Evolutionary conservation across 2,329 filamentous ascomycete species (phyloP), one percentile per base, ranked within the genome.

Genomic region (Botryotinia calthae): DNA sequence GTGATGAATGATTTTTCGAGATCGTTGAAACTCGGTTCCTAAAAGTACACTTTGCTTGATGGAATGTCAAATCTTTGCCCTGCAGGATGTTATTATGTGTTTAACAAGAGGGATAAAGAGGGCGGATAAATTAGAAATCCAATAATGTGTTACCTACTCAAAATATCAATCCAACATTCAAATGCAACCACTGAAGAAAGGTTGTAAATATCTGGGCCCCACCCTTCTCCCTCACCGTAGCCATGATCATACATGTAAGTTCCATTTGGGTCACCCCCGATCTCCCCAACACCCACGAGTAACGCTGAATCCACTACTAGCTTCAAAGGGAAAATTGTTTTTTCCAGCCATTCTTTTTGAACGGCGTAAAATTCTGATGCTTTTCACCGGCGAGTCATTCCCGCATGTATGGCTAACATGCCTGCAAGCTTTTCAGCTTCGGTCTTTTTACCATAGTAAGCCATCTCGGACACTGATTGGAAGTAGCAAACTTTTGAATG

Each of bases 131-230:
- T 28, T 28, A 9, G 14, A 56, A 56, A 56, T 31, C 14, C 51
- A 28, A 56, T 18, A 56, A 16, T 14, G 20, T 7, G 12, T 28
- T 18, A 56, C 51, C 12, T 56, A 28, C 51, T 56, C 51, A 56
- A 56, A 9, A 56, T 56, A 56, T 56, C 51, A 56, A 56, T 18
- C 51, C n/a, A 56, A 56, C 51, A 56, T 28, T 56, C 51, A 28
- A 56, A 56, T n/a, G 25, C 51, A 28, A 56, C n/a, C n/a, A 31
- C 14, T 18, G 8, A 14, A 16, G 51, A 28, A 16, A 56, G 9
- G 16, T 56, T 3, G 14, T 4, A 1, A 18, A 56, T 3, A 28
- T 28, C 51, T 18, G 0, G 0, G 51, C 6, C 51, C 0, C 3
- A 2, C 16, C 18, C 51, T 28, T 31, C n/a, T 28, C 14, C 9